Evolutionary conservation across 78 protist species (phyloP), one percentile per base, ranked within the genome.

Genomic region (Planoprotostelium fungivorum): DNA sequence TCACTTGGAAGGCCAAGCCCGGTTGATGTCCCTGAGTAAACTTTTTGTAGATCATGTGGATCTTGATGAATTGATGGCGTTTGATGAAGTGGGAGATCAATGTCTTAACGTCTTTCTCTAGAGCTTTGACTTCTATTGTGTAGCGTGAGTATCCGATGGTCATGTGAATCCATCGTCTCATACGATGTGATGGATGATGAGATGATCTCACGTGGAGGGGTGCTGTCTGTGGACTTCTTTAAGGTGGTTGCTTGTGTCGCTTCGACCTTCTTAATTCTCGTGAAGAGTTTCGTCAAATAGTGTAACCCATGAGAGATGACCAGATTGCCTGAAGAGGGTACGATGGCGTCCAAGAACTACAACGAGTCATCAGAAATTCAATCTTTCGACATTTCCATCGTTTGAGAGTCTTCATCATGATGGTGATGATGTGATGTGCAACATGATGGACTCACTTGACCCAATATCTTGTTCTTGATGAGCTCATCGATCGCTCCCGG

Each of bases 21-120:
- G 73, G 73, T 16, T 51, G 73, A 16, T 16, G 5, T 51, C 73
- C 73, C 16, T 51, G 73, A 25, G 73, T 51, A 16, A 51, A 51
- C 16, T 51, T 88, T 37, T 89, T 92, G 84, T 92, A 92, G 29
- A 92, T 92, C 94, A 92, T 92, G 83, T 92, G 94, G 84, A 92
- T 89, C 83, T 92, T 92, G 31, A 92, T 92, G 83, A 92, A 92
- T 0, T 83, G 88, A 39, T 84, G 90, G 63, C 89, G 89, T n/a
- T 84, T 36, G 0, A 84, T 92, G 84, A 92, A 92, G 28, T 85
- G 34, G 31, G 36, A 0, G 34, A 87, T 92, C 37, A 92, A 34
- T 29, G 89, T 25, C 34, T 92, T 92, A 34, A 88, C 63, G 39
- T 92, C 94, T 29, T 89, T 89, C 38, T 92, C 94, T 35, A 88